These are phyloP conservation scores for Lodderomyces metapsilosis DNA, from an alignment of 1,139 yeast genomes.

Conservation along the genomic window DNA sequence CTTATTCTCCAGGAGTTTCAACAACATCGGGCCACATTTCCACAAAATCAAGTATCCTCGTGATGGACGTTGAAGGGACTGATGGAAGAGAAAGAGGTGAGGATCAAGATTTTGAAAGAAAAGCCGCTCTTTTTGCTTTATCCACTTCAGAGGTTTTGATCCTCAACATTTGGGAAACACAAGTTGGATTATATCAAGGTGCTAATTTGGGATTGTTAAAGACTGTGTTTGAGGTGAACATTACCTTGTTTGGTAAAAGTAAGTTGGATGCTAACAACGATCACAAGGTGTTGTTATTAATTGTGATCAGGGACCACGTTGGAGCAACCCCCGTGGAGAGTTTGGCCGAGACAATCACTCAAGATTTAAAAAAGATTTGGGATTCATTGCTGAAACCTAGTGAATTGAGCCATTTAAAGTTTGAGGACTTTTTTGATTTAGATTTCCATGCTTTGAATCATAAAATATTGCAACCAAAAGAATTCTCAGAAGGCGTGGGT, in stretches of 20 bases:
- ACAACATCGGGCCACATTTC: constrained; percentile 19
- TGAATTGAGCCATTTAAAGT: constrained; percentile 48
- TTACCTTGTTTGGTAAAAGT: constrained; percentile 65
- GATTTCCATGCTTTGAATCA: constrained; percentile 83
- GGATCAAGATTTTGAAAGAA: constrained; percentile 96
- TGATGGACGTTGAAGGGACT: constrained; percentile 96
- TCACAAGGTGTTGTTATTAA: constrained; percentile 73
- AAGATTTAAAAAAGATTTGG: constrained; percentile 82
- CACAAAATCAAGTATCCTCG: constrained; percentile 51
- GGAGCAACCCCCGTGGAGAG: constrained; percentile 83
- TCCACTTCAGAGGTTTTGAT: constrained; percentile 89
- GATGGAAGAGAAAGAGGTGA: constrained; percentile 98
- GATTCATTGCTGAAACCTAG: constrained; percentile 69
- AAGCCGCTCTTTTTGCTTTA: constrained; percentile 91
- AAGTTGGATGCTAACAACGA: constrained; percentile 32
- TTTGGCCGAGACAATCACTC: constrained; percentile 62
- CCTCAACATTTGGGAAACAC: constrained; percentile 95
- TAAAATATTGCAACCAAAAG: constrained; percentile 75
- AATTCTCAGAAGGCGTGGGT: constrained; percentile 64
- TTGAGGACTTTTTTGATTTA: constrained; percentile 81
- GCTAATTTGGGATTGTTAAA: constrained; percentile 94
- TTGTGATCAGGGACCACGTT: constrained; percentile 89
- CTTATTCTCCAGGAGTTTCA: constrained; percentile 53
- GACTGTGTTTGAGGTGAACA: constrained; percentile 93
- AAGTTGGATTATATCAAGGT: constrained; percentile 94